A percentile compares a stretch with the other conserved stretches of the same genome.
Conservation (phyloP, 768 basidiomycete genomes). For the Tylopilus sp. region DNA sequence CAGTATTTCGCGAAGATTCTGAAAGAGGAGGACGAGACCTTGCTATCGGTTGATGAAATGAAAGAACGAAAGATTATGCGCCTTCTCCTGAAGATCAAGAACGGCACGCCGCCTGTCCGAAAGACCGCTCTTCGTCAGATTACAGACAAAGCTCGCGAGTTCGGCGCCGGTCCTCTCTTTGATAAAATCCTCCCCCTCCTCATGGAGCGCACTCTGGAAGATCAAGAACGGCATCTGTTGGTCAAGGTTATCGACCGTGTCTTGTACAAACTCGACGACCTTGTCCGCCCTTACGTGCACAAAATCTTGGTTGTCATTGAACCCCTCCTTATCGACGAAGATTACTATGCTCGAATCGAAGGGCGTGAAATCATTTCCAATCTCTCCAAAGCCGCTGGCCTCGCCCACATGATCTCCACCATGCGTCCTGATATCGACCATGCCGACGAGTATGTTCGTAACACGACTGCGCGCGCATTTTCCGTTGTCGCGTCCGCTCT, state of each 20-base stretch:
- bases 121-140: conserved; percentile 98
- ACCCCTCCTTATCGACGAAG: conserved; percentile 97
- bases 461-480: conserved; percentile 98
- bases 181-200: conserved; percentile 97
- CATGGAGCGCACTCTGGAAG: conserved; percentile 97
- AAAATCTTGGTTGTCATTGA: conserved; percentile 99
- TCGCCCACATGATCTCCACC: conserved; percentile 99
- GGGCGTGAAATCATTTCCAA: conserved; percentile 99
- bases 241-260: conserved; percentile 99
- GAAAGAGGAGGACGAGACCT: conserved; percentile 93
- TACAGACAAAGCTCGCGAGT: conserved; percentile 98
- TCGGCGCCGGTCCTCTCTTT: conserved; percentile 96
- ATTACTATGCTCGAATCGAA: conserved; percentile 94
- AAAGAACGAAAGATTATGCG: conserved; percentile 99
- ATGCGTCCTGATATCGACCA: conserved; percentile 99
- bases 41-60: conserved; percentile 93
- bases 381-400: conserved; percentile 95
- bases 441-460: conserved; percentile 98
- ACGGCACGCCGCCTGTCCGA: conserved; percentile 96
- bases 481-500: conserved; percentile 98
- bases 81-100: conserved; percentile 96
- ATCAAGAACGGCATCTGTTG: conserved; percentile 95
- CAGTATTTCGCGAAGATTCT: conserved; percentile 96
- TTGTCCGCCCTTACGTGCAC: conserved; percentile 98
- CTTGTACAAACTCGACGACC: conserved; percentile 97